These are phyloP conservation scores for Hypoxylon subgilvum DNA, from an alignment of 495 filamentous ascomycete species.

Conservation along the genomic window DNA sequence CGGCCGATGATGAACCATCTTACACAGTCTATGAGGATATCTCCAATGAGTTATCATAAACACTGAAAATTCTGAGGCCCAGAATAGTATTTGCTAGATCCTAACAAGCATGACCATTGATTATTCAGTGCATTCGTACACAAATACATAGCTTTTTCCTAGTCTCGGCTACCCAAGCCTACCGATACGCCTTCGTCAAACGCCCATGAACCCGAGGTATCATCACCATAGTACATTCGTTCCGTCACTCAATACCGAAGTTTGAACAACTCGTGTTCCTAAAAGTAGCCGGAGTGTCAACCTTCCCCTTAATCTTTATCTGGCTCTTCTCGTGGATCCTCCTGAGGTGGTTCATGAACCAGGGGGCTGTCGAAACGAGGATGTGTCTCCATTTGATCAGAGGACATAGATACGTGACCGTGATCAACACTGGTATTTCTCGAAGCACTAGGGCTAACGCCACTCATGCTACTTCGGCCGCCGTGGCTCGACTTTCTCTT, in stretches of 20 bases:
- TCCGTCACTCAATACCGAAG: background rate
- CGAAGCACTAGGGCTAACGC: constrained; percentile 38
- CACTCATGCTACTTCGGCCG: constrained; percentile 31
- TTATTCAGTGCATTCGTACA: too few species aligned
- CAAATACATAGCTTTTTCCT: constrained; percentile 9
- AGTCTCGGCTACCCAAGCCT: too few species aligned
- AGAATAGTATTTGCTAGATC: constrained; percentile 10
- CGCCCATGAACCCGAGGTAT: constrained; percentile 14
- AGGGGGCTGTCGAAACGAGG: constrained; percentile 10
- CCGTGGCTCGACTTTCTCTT: constrained; percentile 22
- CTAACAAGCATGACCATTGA: background rate
- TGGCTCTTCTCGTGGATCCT: constrained; percentile 13
- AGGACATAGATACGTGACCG: constrained; percentile 8
- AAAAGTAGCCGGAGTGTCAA: background rate
- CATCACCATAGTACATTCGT: constrained; percentile 22
- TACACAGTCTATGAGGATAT: constrained; percentile 43
- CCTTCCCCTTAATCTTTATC: background rate
- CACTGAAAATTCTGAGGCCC: constrained; percentile 49
- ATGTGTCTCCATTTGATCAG: constrained; percentile 11
- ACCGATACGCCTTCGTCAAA: background rate
- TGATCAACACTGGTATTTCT: constrained; percentile 34
- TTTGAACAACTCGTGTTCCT: background rate
- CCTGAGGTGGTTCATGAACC: constrained; percentile 5
- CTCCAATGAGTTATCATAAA: constrained; percentile 40
- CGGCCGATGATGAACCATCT: constrained; percentile 43